Conservation (phyloP, 2,329 filamentous ascomycete species). For the Paecilomyces sp. region DNA sequence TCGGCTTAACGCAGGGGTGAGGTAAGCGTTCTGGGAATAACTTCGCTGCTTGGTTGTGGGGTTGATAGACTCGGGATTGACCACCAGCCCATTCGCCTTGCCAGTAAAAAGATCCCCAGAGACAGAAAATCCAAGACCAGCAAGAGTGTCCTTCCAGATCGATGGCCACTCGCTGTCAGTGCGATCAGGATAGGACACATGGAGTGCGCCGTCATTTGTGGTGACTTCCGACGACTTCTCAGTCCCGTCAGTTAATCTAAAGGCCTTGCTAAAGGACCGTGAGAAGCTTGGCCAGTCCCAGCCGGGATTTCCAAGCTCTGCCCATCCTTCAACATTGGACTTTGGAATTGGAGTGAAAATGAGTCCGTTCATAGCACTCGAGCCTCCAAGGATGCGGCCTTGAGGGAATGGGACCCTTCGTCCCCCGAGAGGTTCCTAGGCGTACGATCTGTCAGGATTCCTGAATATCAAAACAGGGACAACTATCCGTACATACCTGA, state of each 20-base stretch:
- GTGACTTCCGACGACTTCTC: background rate
- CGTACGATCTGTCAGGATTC: background rate
- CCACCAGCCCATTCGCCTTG: slow-evolving; percentile 4
- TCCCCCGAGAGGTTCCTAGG: background rate
- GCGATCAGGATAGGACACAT: no score
- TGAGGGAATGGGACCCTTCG: background rate
- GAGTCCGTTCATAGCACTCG: slow-evolving; percentile 8
- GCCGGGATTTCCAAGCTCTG: slow-evolving; percentile 21
- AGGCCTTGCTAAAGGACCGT: slow-evolving; percentile 5
- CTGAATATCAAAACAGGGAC: background rate
- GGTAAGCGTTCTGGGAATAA: slow-evolving; percentile 36
- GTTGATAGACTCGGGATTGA: slow-evolving; percentile 16
- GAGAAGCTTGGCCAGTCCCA: slow-evolving; percentile 6
- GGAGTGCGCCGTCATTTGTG: no score
- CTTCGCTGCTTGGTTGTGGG: slow-evolving; percentile 26
- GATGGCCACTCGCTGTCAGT: no score
- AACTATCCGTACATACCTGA: background rate
- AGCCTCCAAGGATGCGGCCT: slow-evolving; percentile 9
- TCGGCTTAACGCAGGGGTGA: slow-evolving; percentile 24
- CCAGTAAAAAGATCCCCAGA: slow-evolving; percentile 26
- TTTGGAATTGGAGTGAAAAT: slow-evolving; percentile 15
- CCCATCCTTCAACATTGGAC: slow-evolving; percentile 31
- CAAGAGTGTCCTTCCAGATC: no score
- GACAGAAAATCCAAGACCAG: background rate
- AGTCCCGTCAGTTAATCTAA: slow-evolving; percentile 1